Base-by-base conservation (phyloP, 2,329 filamentous ascomycete genomes). In the Colletotrichum tamarilloi region DNA sequence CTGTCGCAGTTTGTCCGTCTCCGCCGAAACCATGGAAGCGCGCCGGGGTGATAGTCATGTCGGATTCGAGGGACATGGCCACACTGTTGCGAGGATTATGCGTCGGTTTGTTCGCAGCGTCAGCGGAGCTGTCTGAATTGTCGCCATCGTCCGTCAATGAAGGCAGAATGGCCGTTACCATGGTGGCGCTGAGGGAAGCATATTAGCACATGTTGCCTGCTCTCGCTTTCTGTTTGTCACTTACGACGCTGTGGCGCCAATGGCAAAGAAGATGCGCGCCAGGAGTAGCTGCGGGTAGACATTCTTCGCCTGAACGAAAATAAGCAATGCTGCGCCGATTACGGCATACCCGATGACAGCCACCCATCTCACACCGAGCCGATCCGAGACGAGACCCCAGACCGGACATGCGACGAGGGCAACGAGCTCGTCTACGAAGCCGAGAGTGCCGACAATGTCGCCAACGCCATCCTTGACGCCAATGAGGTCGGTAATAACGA, bases 131-230 rank as follows among this genome's bases (percentile, higher is more conserved):
- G 72, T 76, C 79, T 52, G 70, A 76, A 1, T 78, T 75, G 52
- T 79, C 79, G 52, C 79, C 83, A 38, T 90, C 88, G 75, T 89
- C 88, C 5, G 90, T 92, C 76, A 93, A 83, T 12, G 89, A 92
- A 1, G 97, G 97, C 28, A 99, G 87, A 58, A 97, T 95, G 4
- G 97, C 97, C 9, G 97, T 98, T 24, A 99, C 97, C 97, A 99
- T 99, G 1, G 97, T 98, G 16, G 95, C 89, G 5, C 89, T 91
- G 68, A 12, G 73, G 12, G 35, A 9, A 59, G 35, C 4, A 22
- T 7, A 26, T 65, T 30, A 30, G 66, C 26, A 22, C 53, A 67
- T 59, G 5, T 38, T 16, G 14, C n/a, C 42, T 26, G 22, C 8
- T 53, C n/a, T 32, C 6, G 38, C 30, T n/a, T 6, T 28, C 49